Percentiles rank a stretch among this genome's conserved stretches.
Evolutionary conservation across 768 basidiomycete species (phyloP).

Genomic region (Leccinum variicolor): DNA sequence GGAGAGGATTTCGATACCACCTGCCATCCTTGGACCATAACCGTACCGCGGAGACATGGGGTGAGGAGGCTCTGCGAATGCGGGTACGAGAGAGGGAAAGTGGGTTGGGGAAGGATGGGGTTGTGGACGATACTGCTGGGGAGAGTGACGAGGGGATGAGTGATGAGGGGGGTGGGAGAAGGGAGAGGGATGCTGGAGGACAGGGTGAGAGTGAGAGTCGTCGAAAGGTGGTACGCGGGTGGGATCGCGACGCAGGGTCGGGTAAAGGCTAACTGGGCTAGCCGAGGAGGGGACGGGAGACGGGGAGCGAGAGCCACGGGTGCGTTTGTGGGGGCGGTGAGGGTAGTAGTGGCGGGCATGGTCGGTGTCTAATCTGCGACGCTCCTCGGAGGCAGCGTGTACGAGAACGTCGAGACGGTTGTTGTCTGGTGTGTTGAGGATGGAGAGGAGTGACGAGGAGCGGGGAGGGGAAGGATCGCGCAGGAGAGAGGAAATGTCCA

Average conservation of each 20-base stretch:
- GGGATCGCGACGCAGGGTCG: constrained; percentile 22
- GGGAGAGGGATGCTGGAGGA: constrained; percentile 12
- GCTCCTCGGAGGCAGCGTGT: constrained; percentile 67
- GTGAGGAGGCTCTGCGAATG: neutral
- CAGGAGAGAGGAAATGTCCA: constrained; percentile 74
- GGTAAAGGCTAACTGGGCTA: constrained; percentile 18
- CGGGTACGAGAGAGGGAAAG: neutral
- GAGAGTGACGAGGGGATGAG: constrained; percentile 18
- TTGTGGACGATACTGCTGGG: constrained; percentile 16
- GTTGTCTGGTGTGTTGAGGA: constrained; percentile 17
- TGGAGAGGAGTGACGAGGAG: constrained; percentile 19
- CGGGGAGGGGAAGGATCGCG: constrained; percentile 34
- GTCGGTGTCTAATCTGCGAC: constrained; percentile 36
- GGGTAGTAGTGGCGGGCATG: constrained; percentile 17
- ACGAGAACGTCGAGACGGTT: constrained; percentile 61
- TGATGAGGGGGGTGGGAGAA: constrained; percentile 13
- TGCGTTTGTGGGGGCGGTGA: constrained; percentile 18
- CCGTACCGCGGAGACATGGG: constrained; percentile 19
- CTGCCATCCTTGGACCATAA: constrained; percentile 27
- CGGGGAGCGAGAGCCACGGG: constrained; percentile 12
- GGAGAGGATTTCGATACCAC: constrained; percentile 24
- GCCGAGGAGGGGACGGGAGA: constrained; percentile 19
- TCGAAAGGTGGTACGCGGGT: constrained; percentile 5
- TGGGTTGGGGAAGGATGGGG: constrained; percentile 12
- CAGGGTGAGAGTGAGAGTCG: constrained; percentile 7